Evolutionary conservation across 2,329 filamentous ascomycete species (phyloP).

Genomic region (Bipolaris bicolor): DNA sequence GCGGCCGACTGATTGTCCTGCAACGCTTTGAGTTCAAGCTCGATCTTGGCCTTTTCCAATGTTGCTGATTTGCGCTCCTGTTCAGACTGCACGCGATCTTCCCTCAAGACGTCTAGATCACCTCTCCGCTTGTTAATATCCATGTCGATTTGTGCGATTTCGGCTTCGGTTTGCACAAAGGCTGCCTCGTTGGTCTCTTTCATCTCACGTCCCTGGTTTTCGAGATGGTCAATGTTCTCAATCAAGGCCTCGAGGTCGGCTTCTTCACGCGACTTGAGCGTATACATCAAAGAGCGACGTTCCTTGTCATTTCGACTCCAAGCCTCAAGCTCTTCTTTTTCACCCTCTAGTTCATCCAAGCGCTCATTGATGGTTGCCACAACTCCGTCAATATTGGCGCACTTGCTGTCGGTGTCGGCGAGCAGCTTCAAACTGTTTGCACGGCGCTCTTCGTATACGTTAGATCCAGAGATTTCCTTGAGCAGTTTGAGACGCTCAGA

Average conservation of each 20-base stretch:
- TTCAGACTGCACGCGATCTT: conserved; percentile 86
- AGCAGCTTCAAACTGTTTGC: conserved; percentile 95
- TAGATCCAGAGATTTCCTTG: conserved; percentile 97
- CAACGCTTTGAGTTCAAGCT: conserved; percentile 81
- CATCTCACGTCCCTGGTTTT: conserved; percentile 81
- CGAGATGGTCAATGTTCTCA: conserved; percentile 80
- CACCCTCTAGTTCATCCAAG: conserved; percentile 87
- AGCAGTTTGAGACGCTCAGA: conserved; percentile 84
- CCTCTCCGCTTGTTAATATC: conserved; percentile 82
- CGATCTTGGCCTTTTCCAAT: conserved; percentile 80
- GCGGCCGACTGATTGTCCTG: conserved; percentile 81
- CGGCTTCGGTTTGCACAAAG: conserved; percentile 79
- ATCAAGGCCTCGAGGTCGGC: conserved; percentile 76
- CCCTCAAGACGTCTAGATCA: conserved; percentile 80
- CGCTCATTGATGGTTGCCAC: conserved; percentile 91
- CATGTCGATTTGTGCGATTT: conserved; percentile 75
- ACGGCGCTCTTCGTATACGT: conserved; percentile 92
- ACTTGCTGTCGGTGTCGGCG: conserved; percentile 94
- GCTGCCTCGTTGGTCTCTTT: conserved; percentile 80
- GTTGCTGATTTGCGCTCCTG: conserved; percentile 85
- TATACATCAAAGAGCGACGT: conserved; percentile 89
- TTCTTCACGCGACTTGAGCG: conserved; percentile 90
- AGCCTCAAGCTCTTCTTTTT: conserved; percentile 92
- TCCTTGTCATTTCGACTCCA: conserved; percentile 97
- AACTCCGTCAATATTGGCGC: conserved; percentile 90